These are phyloP conservation scores for Zygosaccharomyces sapae DNA, from an alignment of 1,139 yeast species.

Conservation along the genomic window DNA sequence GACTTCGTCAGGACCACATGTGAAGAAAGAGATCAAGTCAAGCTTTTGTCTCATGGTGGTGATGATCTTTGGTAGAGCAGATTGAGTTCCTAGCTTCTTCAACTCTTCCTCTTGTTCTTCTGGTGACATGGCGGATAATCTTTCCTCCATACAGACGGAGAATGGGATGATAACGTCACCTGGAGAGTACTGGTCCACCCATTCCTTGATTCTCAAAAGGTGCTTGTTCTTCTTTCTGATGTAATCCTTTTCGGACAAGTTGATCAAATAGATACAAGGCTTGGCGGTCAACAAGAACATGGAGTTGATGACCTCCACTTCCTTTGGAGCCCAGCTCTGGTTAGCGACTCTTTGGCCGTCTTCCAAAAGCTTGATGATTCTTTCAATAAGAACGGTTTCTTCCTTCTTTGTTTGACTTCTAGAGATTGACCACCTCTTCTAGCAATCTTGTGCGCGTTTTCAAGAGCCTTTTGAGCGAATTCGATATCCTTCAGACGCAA, in stretches of 20 bases:
- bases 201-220: conserved; percentile 83
- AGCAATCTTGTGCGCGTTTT: conserved; percentile 78
- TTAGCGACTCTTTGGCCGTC: conserved; percentile 87
- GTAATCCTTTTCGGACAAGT: conserved; percentile 90
- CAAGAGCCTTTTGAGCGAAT: conserved; percentile 86
- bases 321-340: conserved; percentile 83
- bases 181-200: conserved; percentile 92
- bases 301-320: conserved; percentile 81
- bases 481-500: conserved; percentile 95
- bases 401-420: conserved; percentile 92
- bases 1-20: conserved; percentile 81
- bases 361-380: conserved; percentile 70
- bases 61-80: conserved; percentile 87
- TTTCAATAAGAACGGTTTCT: conserved; percentile 77
- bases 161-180: conserved; percentile 94
- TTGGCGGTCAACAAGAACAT: conserved; percentile 91
- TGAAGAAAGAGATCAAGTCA: conserved; percentile 78
- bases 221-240: conserved; percentile 97
- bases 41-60: conserved; percentile 77
- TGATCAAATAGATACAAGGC: conserved; percentile 91
- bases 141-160: conserved; percentile 89
- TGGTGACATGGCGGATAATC: conserved; percentile 81
- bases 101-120: conserved; percentile 92
- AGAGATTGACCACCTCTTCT: conserved; percentile 94
- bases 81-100: conserved; percentile 75